These are phyloP conservation scores for Podospora conica DNA, from an alignment of 495 filamentous ascomycete genomes.

Conservation along the genomic window DNA sequence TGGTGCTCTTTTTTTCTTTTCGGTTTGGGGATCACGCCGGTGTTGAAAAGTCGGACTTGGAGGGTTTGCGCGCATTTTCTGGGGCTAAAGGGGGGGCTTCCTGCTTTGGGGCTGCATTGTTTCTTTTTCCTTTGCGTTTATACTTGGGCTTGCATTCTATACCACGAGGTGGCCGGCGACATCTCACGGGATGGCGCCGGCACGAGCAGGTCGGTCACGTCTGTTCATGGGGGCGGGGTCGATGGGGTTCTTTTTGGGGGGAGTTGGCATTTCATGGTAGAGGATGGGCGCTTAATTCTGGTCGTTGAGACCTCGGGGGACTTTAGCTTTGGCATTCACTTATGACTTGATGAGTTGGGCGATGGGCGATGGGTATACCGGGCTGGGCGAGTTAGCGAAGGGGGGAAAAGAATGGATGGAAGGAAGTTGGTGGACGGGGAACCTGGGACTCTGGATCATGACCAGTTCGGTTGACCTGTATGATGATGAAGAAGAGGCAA, in stretches of 20 bases:
- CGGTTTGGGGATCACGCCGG: conserved; percentile 15
- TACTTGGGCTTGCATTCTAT: conserved; percentile 11
- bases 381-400: background rate
- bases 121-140: conserved; percentile 6
- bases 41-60: conserved; percentile 24
- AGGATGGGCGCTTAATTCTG: conserved; percentile 15
- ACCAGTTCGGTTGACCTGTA: background rate
- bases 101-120: conserved; percentile 9
- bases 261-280: conserved; percentile 18
- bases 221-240: conserved; percentile 14
- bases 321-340: conserved; percentile 18
- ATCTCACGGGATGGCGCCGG: background rate
- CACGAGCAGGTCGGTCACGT: background rate
- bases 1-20: conserved; percentile 19
- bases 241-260: conserved; percentile 13
- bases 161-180: background rate
- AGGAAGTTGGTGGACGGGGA: background rate
- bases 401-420: background rate
- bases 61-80: conserved; percentile 11
- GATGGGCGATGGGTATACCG: background rate
- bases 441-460: background rate
- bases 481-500: background rate
- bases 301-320: conserved; percentile 9
- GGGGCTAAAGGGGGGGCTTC: conserved; percentile 18
- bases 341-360: conserved; percentile 26